phyloP scores from a whole-genome alignment of 805 yeast genomes.

The Candida maesae region DNA sequence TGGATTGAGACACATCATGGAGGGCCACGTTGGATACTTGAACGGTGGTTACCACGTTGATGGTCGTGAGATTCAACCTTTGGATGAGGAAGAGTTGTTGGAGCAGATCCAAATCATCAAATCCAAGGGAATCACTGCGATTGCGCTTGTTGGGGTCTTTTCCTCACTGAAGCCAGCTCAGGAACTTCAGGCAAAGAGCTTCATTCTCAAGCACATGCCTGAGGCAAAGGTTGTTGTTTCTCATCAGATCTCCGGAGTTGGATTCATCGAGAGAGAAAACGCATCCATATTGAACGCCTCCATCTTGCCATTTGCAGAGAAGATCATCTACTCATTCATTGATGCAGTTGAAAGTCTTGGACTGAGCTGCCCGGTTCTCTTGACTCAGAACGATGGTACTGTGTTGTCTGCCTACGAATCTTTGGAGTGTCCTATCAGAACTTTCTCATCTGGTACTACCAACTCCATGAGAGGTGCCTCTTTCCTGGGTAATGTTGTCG shows the following conservation, averaged over 20 bases:
- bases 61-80: conserved; percentile 34
- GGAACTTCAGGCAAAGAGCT: conserved; percentile 32
- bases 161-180: conserved; percentile 35
- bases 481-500: conserved; percentile 33
- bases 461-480: conserved; percentile 47
- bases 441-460: conserved; percentile 48
- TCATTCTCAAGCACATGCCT: conserved; percentile 33
- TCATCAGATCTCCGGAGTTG: conserved; percentile 38
- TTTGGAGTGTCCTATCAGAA: conserved; percentile 38
- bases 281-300: conserved; percentile 45
- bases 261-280: conserved; percentile 43
- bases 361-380: conserved; percentile 35
- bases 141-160: conserved; percentile 40
- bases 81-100: conserved; percentile 29
- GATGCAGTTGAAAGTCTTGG: conserved; percentile 34
- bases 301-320: conserved; percentile 38
- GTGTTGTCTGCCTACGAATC: conserved; percentile 39
- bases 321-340: conserved; percentile 38
- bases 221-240: conserved; percentile 36
- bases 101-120: conserved; percentile 31
- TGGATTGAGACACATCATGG: conserved; percentile 32
- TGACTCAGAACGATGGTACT: conserved; percentile 49
- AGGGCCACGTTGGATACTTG: conserved; percentile 34
- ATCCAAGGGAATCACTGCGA: conserved; percentile 29
- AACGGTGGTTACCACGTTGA: conserved; percentile 41